A percentile compares a stretch with the other conserved stretches of the same genome.
phyloP scores from a whole-genome alignment of 2,329 filamentous ascomycete species.

The Penicillium olsonii region DNA sequence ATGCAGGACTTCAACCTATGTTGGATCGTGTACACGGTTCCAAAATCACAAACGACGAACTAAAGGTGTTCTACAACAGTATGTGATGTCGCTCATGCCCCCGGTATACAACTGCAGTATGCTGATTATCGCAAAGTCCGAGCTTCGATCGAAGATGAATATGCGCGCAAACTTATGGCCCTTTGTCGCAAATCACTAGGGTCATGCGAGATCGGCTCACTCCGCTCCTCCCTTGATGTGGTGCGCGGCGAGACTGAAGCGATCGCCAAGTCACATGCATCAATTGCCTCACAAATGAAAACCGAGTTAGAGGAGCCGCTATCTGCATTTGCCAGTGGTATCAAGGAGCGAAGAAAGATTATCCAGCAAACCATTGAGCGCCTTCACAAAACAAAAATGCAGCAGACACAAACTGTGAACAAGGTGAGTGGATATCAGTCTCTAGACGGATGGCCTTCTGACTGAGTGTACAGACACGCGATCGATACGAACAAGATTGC shows the following conservation, averaged over 20 bases:
- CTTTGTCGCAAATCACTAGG: conserved; percentile 87
- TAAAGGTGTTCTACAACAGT: conserved; percentile 88
- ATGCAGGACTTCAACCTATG: conserved; percentile 89
- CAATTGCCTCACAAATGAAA: conserved; percentile 91
- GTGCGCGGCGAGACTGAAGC: conserved; percentile 86
- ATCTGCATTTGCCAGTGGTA: conserved; percentile 84
- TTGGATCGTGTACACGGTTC: conserved; percentile 92
- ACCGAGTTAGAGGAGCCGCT: conserved; percentile 92
- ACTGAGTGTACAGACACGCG: conserved; percentile 64
- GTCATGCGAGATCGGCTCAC: conserved; percentile 79
- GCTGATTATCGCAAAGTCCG: conserved; percentile 56
- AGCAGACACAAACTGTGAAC: conserved; percentile 87
- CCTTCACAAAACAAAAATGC: conserved; percentile 85
- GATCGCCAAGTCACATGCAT: conserved; percentile 91
- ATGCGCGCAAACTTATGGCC: conserved; percentile 82
- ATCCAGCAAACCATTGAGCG: conserved; percentile 93
- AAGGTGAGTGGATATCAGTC: conserved; percentile 61
- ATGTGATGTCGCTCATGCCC: conserved; percentile 30
- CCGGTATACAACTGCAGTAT: not conserved
- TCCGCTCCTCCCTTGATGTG: conserved; percentile 82
- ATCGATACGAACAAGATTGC: conserved; percentile 96
- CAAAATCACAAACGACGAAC: conserved; percentile 91
- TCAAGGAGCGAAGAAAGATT: conserved; percentile 97
- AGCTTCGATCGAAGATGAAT: conserved; percentile 94
- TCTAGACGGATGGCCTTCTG: not conserved